Evolutionary conservation across 164 flowering plant species (phyloP).

Genomic region (Nelumbo lutea): DNA sequence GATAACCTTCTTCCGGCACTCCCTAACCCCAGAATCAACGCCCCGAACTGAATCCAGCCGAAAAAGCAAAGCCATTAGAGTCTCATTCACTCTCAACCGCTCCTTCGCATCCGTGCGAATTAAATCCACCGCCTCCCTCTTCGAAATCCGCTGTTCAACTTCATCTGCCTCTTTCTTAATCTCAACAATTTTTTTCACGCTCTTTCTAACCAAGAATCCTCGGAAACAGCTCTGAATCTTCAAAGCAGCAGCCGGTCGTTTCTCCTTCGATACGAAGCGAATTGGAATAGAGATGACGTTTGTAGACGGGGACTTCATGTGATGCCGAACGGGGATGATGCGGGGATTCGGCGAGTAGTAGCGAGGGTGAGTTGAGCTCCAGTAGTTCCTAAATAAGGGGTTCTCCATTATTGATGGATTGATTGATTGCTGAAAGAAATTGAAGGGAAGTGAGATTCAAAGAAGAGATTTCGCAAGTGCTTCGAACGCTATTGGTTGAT

Average conservation of each 20-base stretch:
- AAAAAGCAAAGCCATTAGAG: conserved; percentile 55
- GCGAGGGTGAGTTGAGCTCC: conserved; percentile 17
- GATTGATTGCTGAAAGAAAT: no score
- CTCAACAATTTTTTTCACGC: conserved; percentile 39
- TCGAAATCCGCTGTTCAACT: conserved; percentile 36
- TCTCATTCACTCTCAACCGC: conserved; percentile 54
- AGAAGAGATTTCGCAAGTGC: no score
- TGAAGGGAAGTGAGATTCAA: no score
- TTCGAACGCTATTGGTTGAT: no score
- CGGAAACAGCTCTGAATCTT: conserved; percentile 67
- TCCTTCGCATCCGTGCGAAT: conserved; percentile 43
- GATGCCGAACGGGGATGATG: conserved; percentile 5
- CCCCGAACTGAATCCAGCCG: conserved; percentile 60
- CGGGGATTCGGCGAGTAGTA: conserved; percentile 6
- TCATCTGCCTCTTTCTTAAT: conserved; percentile 39
- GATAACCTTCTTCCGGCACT: conserved; percentile 51
- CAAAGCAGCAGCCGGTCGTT: conserved; percentile 32
- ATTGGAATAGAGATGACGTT: conserved; percentile 54
- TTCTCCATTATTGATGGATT: conserved; percentile 18
- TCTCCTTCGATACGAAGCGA: conserved; percentile 31
- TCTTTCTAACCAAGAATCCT: conserved; percentile 55
- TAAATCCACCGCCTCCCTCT: conserved; percentile 28
- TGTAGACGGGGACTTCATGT: conserved; percentile 9
- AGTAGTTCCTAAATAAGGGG: conserved; percentile 16
- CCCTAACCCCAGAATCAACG: conserved; percentile 52